Base-by-base conservation (phyloP, 108 stramenopile genomes). In the Nitzschia sp. region DNA sequence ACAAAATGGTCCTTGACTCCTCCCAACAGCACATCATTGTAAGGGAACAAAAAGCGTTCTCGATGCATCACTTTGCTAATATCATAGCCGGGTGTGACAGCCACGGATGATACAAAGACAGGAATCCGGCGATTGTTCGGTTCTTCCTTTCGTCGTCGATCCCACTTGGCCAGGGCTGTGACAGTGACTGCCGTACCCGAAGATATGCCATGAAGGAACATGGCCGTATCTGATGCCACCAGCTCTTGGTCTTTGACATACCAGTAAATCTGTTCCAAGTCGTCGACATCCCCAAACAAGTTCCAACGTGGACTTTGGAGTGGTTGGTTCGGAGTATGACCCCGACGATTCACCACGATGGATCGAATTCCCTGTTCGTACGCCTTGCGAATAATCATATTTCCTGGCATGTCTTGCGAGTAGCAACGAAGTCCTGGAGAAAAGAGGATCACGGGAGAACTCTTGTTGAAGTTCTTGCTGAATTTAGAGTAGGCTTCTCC, bases 261-360 rank as follows among this genome's bases (percentile, higher is more conserved):
- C 78, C 75, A 79, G 63, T 80, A 83, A 23, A 76, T 66, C 33
- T 79, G 79, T 55, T 83, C 82, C 66, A 83, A 54, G 41, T 83
- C 82, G 31, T 77, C 76, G 6, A 83, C 72, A 63, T 83, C 82
- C n/a, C 82, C 82, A 69, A 83, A 83, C 11, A 83, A 28, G 58
- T 83, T 83, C 78, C 75, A 80, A 27, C 82, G 58, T 15, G 82
- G 82, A 17, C 66, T 71, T 23, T 58, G 52, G 27, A 80, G 48
- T 4, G 52, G 64, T 28, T 59, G 75, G 4, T 47, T 22, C 9
- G 63, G 76, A 15, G 64, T 73, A 36, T 76, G 79, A 34, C 79
- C 82, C 16, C 82, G 71, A 41, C 82, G 54, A 45, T 83, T 79
- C 6, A 83, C 65, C 2, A 78, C 82, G 25, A 83, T 70, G 36